These are phyloP conservation scores for Glaciozyma martinii DNA, from an alignment of 768 basidiomycete species.

Conservation along the genomic window DNA sequence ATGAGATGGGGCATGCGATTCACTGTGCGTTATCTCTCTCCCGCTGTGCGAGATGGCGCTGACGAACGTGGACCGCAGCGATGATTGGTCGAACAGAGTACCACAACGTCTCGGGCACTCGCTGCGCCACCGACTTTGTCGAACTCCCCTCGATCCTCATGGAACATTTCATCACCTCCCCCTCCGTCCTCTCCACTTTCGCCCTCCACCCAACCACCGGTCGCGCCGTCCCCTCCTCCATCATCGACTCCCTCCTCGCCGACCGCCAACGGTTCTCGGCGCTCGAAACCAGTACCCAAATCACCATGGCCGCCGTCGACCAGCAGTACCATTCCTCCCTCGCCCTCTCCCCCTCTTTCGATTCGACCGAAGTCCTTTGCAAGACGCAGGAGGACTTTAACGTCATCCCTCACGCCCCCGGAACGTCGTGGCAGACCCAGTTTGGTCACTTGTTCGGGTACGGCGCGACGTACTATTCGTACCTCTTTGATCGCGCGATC, in stretches of 20 bases:
- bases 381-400: conserved; percentile 51
- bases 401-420: conserved; percentile 69
- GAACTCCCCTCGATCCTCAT: conserved; percentile 96
- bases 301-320: conserved; percentile 78
- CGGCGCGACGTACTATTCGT: conserved; percentile 95
- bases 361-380: conserved; percentile 65
- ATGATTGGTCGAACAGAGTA: conserved; percentile 98
- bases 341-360: conserved; percentile 51
- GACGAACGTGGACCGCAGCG: conserved; percentile 46
- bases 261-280: conserved; percentile 39
- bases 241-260: conserved; percentile 37
- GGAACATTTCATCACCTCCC: conserved; percentile 91
- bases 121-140: conserved; percentile 96
- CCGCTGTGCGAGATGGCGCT: neutral
- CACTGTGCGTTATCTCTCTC: conserved; percentile 64
- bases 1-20: conserved; percentile 99
- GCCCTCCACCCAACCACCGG: conserved; percentile 42
- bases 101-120: conserved; percentile 94
- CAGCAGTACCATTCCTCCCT: conserved; percentile 77
- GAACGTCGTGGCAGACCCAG: conserved; percentile 88
- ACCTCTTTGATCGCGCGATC: conserved; percentile 91
- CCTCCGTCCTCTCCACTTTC: conserved; percentile 64
- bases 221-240: conserved; percentile 38
- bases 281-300: conserved; percentile 85
- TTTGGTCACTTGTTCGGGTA: conserved; percentile 95